These are phyloP conservation scores for Vitis amurensis DNA, from an alignment of 164 flowering plant genomes.

Conservation along the genomic window DNA sequence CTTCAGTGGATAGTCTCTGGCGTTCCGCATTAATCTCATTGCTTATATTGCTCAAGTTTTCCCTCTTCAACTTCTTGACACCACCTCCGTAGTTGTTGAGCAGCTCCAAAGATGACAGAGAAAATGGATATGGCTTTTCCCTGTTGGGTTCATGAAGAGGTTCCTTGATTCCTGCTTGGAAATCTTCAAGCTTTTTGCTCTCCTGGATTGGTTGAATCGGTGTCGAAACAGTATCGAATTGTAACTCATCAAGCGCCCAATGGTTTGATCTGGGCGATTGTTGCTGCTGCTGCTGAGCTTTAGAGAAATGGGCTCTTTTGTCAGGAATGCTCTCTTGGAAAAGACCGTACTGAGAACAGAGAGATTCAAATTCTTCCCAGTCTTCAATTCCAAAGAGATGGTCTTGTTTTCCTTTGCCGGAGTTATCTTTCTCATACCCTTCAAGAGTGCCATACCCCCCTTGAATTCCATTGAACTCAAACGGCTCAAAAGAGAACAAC, in stretches of 20 bases:
- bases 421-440: constrained; percentile 7
- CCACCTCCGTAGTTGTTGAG: constrained; percentile 14
- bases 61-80: constrained; percentile 17
- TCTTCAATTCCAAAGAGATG: constrained; percentile 7
- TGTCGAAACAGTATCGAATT: not conserved
- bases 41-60: not conserved
- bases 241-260: not conserved
- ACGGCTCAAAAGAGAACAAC: constrained; percentile 11
- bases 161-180: not conserved
- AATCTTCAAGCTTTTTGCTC: not conserved
- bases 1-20: constrained; percentile 25
- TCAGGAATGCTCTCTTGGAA: not conserved
- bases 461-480: constrained; percentile 14
- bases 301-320: not conserved
- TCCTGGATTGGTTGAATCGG: not conserved
- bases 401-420: not conserved
- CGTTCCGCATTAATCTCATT: not conserved
- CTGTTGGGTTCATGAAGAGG: not conserved
- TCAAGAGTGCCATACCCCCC: not conserved
- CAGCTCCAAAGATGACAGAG: constrained; percentile 18
- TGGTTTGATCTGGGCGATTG: constrained; percentile 6
- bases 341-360: constrained; percentile 10
- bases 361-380: constrained; percentile 1
- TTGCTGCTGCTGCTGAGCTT: not conserved
- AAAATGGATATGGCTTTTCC: not conserved